A percentile compares a stretch with the other conserved stretches of the same genome.
These are phyloP conservation scores for Macrolepiota albuminosa DNA, from an alignment of 768 basidiomycete genomes.

Conservation along the genomic window DNA sequence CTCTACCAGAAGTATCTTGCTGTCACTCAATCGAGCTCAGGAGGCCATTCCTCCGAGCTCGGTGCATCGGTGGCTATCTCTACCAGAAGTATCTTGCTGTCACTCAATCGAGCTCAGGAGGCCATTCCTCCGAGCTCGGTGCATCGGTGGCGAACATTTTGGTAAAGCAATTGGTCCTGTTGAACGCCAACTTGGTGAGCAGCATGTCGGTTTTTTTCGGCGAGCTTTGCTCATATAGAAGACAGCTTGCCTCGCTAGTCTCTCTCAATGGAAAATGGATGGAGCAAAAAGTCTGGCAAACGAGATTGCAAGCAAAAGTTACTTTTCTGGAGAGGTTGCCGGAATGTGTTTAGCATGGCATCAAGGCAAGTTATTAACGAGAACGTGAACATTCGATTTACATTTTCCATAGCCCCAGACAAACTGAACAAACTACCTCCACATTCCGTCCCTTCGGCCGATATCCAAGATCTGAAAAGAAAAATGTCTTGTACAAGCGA, in stretches of 20 bases:
- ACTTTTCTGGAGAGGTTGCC: slow-evolving; percentile 82
- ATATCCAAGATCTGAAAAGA: slow-evolving; percentile 60
- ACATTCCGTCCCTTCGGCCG: slow-evolving; percentile 49
- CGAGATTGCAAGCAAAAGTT: slow-evolving; percentile 88
- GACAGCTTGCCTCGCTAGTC: slow-evolving; percentile 47
- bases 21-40: slow-evolving; percentile 60
- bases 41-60: slow-evolving; percentile 79
- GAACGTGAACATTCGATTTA: not conserved
- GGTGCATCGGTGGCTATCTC: slow-evolving; percentile 76
- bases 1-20: slow-evolving; percentile 77
- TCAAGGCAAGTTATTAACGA: slow-evolving; percentile 40
- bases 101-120: slow-evolving; percentile 61
- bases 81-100: slow-evolving; percentile 82
- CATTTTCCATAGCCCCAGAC: slow-evolving; percentile 39
- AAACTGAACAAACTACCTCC: slow-evolving; percentile 61
- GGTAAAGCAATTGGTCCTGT: slow-evolving; percentile 76
- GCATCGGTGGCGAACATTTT: slow-evolving; percentile 87
- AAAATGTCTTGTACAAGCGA: slow-evolving; percentile 64
- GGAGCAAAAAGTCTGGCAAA: slow-evolving; percentile 76
- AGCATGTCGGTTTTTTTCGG: not conserved
- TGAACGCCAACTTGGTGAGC: slow-evolving; percentile 70
- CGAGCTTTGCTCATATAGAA: not conserved
- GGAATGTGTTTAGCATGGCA: slow-evolving; percentile 70
- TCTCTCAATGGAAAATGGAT: slow-evolving; percentile 71
- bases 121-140: slow-evolving; percentile 83